phyloP scores from a whole-genome alignment of 1,284 basidiomycete species.

The Tilletia setariae region DNA sequence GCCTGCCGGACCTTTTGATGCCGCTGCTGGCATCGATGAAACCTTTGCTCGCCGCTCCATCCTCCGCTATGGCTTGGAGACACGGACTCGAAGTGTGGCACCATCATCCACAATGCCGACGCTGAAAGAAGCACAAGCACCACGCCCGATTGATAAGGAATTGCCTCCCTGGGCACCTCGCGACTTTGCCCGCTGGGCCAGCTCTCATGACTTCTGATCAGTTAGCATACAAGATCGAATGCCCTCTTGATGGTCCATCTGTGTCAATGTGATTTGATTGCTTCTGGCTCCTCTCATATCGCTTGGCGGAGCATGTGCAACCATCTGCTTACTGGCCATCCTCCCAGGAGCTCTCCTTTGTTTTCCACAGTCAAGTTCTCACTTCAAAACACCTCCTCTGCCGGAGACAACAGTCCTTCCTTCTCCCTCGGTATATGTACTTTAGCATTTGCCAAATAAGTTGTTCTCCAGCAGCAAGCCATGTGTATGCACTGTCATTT shows the following conservation, averaged over 20 bases:
- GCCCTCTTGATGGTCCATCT: too few relatives aligned
- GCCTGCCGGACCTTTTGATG: conserved; percentile 11
- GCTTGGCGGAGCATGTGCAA: too few relatives aligned
- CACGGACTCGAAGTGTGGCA: not conserved
- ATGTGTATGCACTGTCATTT: too few relatives aligned
- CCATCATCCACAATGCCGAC: not conserved
- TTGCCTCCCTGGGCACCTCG: not conserved
- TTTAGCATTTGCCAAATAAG: too few relatives aligned
- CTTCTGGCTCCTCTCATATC: not conserved
- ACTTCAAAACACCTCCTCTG: too few relatives aligned
- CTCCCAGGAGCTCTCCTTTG: too few relatives aligned
- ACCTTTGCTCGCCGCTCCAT: not conserved
- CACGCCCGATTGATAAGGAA: not conserved
- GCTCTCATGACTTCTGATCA: not conserved
- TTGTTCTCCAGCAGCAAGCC: too few relatives aligned
- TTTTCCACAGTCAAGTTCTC: too few relatives aligned
- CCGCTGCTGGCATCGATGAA: not conserved
- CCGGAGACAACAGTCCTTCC: too few relatives aligned
- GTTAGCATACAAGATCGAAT: too few relatives aligned
- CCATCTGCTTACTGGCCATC: too few relatives aligned
- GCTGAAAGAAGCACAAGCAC: not conserved
- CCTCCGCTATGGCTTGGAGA: not conserved
- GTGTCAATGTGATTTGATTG: not conserved
- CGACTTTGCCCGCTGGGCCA: not conserved
- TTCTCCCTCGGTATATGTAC: too few relatives aligned